Base-by-base conservation (phyloP, 495 filamentous ascomycete species). In the Pyrenula aspistea region DNA sequence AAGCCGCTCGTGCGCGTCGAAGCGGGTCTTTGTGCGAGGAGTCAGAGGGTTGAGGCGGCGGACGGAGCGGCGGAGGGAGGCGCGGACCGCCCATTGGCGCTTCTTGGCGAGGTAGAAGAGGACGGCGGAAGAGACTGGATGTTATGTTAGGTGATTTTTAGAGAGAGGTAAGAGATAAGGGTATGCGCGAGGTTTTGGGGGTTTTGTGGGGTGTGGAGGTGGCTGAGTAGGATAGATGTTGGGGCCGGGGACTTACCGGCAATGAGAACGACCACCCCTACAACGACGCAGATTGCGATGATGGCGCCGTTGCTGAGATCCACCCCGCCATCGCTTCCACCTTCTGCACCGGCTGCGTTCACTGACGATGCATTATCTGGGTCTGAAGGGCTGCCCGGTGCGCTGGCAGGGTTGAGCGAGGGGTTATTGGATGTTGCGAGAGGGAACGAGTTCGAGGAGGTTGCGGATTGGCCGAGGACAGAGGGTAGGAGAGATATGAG, bases 51-150 rank as follows among this genome's bases (percentile, higher is more conserved):
- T 70, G 50, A 79, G 62, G 49, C 73, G 75, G 51, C 69, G 64
- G 10, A 73, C 72, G 23, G 70, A 72, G 36, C 72, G 72, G 15
- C 67, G 65, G 57, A 81, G 61, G 21, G 64, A 65, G 49, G 72
- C 71, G 47, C 76, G 74, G 61, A 79, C 68, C 50, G 72, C 68
- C 76, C 76, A 79, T 66, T 79, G 76, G 3, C 72, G 70, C 53
- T 73, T 75, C 57, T 81, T 79, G 24, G 77, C 77, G 15, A 79
- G 55, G 61, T 72, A 70, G 62, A 73, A 81, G 57, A 81, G 72
- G 42, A 71, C 59, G 2, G 72, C 68, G 0, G 74, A 73, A 36
- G 63, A 65, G 50, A 73, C 76, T 79, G 55, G 8, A 15, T 4
- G 31, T 42, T n/a, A n/a, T n/a, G n/a, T n/a, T n/a, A n/a, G n/a